These are phyloP conservation scores for Lepidium didymum DNA, from an alignment of 345 rosid genomes.

Conservation along the genomic window DNA sequence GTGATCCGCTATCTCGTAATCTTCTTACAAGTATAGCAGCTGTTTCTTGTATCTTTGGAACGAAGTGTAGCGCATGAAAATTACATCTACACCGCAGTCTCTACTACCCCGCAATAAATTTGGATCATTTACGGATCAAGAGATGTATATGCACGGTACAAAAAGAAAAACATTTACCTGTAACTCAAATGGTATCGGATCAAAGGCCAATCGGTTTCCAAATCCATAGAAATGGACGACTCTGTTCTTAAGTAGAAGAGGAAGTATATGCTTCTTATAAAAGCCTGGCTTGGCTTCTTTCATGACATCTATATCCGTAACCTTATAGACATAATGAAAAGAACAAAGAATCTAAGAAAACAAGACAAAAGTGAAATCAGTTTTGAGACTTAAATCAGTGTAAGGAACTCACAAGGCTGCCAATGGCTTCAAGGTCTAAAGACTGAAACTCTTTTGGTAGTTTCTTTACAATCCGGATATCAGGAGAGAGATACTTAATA, in stretches of 20 bases:
- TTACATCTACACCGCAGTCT: constrained; percentile 98
- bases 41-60: constrained; percentile 80
- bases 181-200: constrained; percentile 77
- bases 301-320: constrained; percentile 58
- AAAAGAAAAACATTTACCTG: constrained; percentile 48
- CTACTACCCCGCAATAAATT: constrained; percentile 47
- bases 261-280: constrained; percentile 78
- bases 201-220: constrained; percentile 94
- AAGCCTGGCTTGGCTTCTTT: constrained; percentile 88
- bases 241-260: constrained; percentile 59
- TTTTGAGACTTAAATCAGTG: neutral
- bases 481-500: constrained; percentile 67
- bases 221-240: constrained; percentile 88
- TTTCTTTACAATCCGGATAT: constrained; percentile 74
- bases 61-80: constrained; percentile 73
- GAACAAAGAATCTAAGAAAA: neutral
- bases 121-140: neutral
- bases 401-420: constrained; percentile 74
- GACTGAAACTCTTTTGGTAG: constrained; percentile 77
- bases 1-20: constrained; percentile 47
- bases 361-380: neutral
- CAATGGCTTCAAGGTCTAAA: constrained; percentile 79
- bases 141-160: neutral
- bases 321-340: constrained; percentile 30
- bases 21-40: constrained; percentile 70